These are phyloP conservation scores for Fusarium luffae DNA, from an alignment of 2,329 filamentous ascomycete genomes.

Conservation along the genomic window DNA sequence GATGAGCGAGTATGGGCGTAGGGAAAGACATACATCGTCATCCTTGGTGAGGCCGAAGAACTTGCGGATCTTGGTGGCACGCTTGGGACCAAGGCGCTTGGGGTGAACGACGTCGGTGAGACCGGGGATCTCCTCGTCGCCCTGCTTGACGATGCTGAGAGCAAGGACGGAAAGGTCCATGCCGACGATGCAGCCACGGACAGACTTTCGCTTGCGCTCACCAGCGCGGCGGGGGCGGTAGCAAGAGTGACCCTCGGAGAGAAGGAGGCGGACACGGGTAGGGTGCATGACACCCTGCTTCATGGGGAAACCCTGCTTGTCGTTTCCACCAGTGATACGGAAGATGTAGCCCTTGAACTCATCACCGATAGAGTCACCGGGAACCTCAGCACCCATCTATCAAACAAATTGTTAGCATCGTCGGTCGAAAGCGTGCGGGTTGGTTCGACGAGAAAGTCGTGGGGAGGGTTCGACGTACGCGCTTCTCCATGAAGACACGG, in stretches of 20 bases:
- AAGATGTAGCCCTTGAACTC: constrained; percentile 99
- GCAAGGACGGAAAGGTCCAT: constrained; percentile 95
- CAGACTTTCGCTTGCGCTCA: constrained; percentile 99
- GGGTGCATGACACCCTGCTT: constrained; percentile 99
- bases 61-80: constrained; percentile 98
- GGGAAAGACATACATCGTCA: constrained; percentile 92
- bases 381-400: constrained; percentile 89
- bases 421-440: constrained; percentile 8
- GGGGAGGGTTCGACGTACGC: constrained; percentile 67
- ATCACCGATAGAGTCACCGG: constrained; percentile 94
- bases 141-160: constrained; percentile 97
- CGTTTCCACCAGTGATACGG: constrained; percentile 99
- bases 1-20: constrained; percentile 70
- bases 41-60: constrained; percentile 99
- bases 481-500: constrained; percentile 98
- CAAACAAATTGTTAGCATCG: constrained; percentile 50
- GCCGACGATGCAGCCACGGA: constrained; percentile 98
- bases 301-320: constrained; percentile 99
- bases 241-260: constrained; percentile 97
- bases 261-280: constrained; percentile 97
- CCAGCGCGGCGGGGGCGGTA: constrained; percentile 97
- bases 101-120: constrained; percentile 98
- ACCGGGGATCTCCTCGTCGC: constrained; percentile 92
- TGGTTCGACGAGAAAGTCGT: constrained; percentile 26
- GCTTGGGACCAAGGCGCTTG: constrained; percentile 99